These are phyloP conservation scores for Houttuynia cordata DNA, from an alignment of 164 flowering plant genomes.

Conservation along the genomic window DNA sequence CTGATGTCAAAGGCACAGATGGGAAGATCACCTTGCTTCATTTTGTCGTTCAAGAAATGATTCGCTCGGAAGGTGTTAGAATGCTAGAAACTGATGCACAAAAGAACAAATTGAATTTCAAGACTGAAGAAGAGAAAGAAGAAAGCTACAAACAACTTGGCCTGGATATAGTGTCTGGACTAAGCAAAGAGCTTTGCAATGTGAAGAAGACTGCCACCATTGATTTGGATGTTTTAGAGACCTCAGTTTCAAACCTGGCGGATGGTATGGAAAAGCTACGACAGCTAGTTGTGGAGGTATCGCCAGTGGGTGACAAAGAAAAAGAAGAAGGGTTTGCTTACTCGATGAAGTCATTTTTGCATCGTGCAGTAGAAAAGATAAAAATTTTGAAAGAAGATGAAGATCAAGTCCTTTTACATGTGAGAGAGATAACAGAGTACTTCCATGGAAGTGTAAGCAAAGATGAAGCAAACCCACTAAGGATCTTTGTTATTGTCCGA, in stretches of 20 bases:
- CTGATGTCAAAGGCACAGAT: constrained; percentile 90
- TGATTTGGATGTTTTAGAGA: constrained; percentile 68
- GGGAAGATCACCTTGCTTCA: constrained; percentile 90
- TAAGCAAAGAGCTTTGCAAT: constrained; percentile 63
- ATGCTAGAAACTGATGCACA: constrained; percentile 58
- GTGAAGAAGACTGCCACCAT: constrained; percentile 82
- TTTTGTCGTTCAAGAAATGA: constrained; percentile 89
- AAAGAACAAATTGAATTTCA: constrained; percentile 26
- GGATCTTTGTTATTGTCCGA: constrained; percentile 84
- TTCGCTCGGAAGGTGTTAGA: constrained; percentile 63
- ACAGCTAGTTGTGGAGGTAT: constrained; percentile 21
- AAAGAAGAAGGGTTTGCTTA: constrained; percentile 26
- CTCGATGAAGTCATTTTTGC: constrained; percentile 48
- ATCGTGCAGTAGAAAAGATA: constrained; percentile 40
- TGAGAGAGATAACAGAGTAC: constrained; percentile 70
- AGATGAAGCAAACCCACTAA: constrained; percentile 66
- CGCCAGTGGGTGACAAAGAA: constrained; percentile 16
- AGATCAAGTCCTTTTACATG: constrained; percentile 39
- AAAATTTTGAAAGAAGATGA: constrained; percentile 53
- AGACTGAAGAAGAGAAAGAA: constrained; percentile 42
- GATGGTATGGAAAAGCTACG: constrained; percentile 47
- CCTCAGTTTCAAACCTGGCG: constrained; percentile 60
- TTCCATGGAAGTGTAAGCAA: constrained; percentile 84
- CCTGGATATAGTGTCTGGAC: constrained; percentile 66
- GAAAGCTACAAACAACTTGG: constrained; percentile 62